Conservation (phyloP, 228 moss, liverwort and hornwort genomes). For the Sphagnum magellanicum region DNA sequence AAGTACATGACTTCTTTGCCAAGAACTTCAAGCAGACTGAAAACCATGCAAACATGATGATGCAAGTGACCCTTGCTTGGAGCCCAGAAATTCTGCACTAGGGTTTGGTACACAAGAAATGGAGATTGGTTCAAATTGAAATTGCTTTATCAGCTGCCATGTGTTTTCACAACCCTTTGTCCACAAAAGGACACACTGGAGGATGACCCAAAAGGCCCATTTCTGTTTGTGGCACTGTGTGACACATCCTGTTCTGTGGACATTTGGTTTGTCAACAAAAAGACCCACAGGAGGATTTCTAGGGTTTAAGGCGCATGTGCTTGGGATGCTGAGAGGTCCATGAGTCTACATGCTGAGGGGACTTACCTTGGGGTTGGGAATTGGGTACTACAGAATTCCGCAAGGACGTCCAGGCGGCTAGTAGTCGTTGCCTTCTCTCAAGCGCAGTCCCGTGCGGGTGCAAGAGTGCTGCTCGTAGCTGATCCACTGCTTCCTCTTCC, state of each 20-base stretch:
- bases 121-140: no score
- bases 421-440: conserved; percentile 60
- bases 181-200: not conserved
- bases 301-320: not conserved
- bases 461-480: conserved; percentile 61
- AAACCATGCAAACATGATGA: not conserved
- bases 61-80: not conserved
- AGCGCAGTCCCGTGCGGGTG: conserved; percentile 68
- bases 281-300: not conserved
- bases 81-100: not conserved
- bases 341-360: not conserved
- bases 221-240: no score
- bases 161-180: not conserved
- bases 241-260: no score
- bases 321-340: not conserved
- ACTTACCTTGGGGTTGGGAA: conserved; percentile 1
- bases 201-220: not conserved
- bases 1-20: no score
- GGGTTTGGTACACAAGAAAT: no score
- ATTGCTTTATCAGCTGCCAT: no score
- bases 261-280: not conserved
- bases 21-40: not conserved
- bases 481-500: conserved; percentile 66
- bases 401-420: conserved; percentile 73
- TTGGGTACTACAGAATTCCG: conserved; percentile 39